Percentiles rank a stretch among this genome's conserved stretches.
Conservation (phyloP, 768 basidiomycete genomes). For the Boletellus emodensis region DNA sequence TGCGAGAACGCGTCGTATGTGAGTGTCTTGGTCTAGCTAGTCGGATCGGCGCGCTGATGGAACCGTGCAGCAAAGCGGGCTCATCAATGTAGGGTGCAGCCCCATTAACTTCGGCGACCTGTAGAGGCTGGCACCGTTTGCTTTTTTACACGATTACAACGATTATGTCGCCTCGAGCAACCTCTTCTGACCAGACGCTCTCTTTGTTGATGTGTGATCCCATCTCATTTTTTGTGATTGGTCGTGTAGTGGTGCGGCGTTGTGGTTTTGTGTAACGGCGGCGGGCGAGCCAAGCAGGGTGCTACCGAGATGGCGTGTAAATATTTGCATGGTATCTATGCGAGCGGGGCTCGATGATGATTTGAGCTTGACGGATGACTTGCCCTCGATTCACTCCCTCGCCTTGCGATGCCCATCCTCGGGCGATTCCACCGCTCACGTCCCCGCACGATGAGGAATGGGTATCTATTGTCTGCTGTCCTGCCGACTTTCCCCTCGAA, state of each 20-base stretch:
- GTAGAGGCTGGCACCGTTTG: slow-evolving; percentile 8
- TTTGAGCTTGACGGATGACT: not conserved
- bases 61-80: slow-evolving; percentile 11
- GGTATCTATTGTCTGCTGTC: slow-evolving; percentile 38
- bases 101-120: slow-evolving; percentile 8
- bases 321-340: slow-evolving; percentile 10
- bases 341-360: slow-evolving; percentile 11
- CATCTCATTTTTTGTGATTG: slow-evolving; percentile 14
- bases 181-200: slow-evolving; percentile 20
- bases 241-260: slow-evolving; percentile 1
- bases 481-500: slow-evolving; percentile 39
- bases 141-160: slow-evolving; percentile 16
- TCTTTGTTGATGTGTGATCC: slow-evolving; percentile 22
- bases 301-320: slow-evolving; percentile 7
- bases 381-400: slow-evolving; percentile 24
- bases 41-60: too few relatives aligned
- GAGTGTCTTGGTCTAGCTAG: not conserved
- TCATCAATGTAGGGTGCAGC: slow-evolving; percentile 27
- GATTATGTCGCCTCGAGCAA: slow-evolving; percentile 12
- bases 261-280: slow-evolving; percentile 6
- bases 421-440: slow-evolving; percentile 1
- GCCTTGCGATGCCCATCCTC: slow-evolving; percentile 10
- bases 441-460: slow-evolving; percentile 14
- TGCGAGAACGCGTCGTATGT: slow-evolving; percentile 20
- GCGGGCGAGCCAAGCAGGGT: not conserved